A percentile compares a stretch with the other conserved stretches of the same genome.
phyloP scores from a whole-genome alignment of 805 yeast genomes.

The Ogataea minuta region DNA sequence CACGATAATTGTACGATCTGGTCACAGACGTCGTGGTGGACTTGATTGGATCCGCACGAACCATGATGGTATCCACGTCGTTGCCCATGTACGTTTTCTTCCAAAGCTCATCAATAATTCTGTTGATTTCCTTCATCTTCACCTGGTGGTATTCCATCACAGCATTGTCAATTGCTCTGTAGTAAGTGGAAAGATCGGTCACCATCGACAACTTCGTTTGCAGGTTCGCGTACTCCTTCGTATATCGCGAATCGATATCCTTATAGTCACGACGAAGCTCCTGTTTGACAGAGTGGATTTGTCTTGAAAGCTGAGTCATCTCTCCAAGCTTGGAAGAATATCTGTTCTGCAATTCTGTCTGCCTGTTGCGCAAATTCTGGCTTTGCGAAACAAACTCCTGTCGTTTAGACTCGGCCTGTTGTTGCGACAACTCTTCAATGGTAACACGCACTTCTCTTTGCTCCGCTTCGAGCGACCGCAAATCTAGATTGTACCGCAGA shows the following conservation, averaged over 20 bases:
- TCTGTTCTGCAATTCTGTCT: slow-evolving; percentile 54
- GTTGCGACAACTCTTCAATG: slow-evolving; percentile 36
- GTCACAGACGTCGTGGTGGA: slow-evolving; percentile 25
- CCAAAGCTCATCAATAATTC: slow-evolving; percentile 89
- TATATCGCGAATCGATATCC: slow-evolving; percentile 61
- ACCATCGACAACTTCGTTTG: slow-evolving; percentile 75
- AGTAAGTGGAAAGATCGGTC: slow-evolving; percentile 77
- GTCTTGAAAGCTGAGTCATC: slow-evolving; percentile 75
- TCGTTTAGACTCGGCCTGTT: slow-evolving; percentile 54
- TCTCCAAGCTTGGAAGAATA: slow-evolving; percentile 85
- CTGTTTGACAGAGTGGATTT: slow-evolving; percentile 48
- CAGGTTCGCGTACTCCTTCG: slow-evolving; percentile 68
- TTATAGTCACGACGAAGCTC: slow-evolving; percentile 73
- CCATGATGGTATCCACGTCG: slow-evolving; percentile 87
- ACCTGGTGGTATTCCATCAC: slow-evolving; percentile 88
- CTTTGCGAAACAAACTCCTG: slow-evolving; percentile 62
- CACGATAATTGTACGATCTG: slow-evolving; percentile 87
- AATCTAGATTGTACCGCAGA: slow-evolving; percentile 44
- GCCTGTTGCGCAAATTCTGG: slow-evolving; percentile 44
- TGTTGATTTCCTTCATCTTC: slow-evolving; percentile 91
- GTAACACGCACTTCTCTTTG: slow-evolving; percentile 25
- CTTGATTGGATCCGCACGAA: slow-evolving; percentile 69
- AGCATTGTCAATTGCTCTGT: slow-evolving; percentile 85
- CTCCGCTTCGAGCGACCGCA: slow-evolving; percentile 42
- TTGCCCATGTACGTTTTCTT: slow-evolving; percentile 91